Evolutionary conservation across 305 asterid genomes (phyloP).

Genomic region (Withania somnifera): DNA sequence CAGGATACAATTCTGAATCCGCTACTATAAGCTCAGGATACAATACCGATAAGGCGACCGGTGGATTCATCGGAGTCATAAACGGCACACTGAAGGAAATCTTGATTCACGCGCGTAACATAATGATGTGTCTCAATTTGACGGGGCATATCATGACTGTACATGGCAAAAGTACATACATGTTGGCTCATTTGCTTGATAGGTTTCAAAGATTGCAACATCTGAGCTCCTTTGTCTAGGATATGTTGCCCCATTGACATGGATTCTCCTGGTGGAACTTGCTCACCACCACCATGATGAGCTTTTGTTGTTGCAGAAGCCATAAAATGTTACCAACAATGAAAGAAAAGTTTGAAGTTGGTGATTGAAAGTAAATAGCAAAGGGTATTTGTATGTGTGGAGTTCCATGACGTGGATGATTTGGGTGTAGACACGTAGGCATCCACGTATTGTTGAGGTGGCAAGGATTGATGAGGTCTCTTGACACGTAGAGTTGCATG

Average conservation of each 20-base stretch:
- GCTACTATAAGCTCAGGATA: too few relatives aligned
- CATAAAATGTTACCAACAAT: too few relatives aligned
- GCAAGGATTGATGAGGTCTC: not conserved
- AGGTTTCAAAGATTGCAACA: slow-evolving; percentile 61
- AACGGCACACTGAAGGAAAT: slow-evolving; percentile 73
- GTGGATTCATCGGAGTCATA: slow-evolving; percentile 54
- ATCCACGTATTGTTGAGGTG: not conserved
- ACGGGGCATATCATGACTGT: slow-evolving; percentile 67
- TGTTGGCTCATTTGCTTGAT: slow-evolving; percentile 61
- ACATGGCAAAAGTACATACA: slow-evolving; percentile 66
- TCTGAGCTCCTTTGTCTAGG: slow-evolving; percentile 59
- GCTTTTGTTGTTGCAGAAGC: not conserved
- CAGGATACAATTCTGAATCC: too few relatives aligned
- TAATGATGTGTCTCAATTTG: slow-evolving; percentile 69
- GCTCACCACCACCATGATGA: not conserved
- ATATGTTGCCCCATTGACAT: slow-evolving; percentile 42
- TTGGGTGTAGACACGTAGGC: not conserved
- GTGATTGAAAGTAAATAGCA: too few relatives aligned
- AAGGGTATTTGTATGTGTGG: not conserved
- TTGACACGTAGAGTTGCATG: too few relatives aligned
- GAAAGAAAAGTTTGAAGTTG: too few relatives aligned
- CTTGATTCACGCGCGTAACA: slow-evolving; percentile 43
- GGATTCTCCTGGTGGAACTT: slow-evolving; percentile 9
- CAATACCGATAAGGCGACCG: slow-evolving; percentile 58
- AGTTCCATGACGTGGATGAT: not conserved